phyloP scores from a whole-genome alignment of 2,329 filamentous ascomycete genomes.

The Pseudonectria buxi region DNA sequence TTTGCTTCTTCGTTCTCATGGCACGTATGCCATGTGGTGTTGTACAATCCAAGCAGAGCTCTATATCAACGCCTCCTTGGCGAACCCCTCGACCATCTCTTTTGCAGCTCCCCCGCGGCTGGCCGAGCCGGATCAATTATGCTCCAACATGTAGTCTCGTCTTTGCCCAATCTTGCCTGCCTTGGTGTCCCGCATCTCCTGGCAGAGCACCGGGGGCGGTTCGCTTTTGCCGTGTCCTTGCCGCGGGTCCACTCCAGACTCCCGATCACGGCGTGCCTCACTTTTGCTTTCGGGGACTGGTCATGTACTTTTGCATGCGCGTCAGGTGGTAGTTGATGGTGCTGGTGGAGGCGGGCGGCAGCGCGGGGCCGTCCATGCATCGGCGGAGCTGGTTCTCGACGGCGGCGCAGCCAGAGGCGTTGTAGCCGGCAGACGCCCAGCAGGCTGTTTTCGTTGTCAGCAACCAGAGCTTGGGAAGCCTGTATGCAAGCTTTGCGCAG shows the following conservation, averaged over 20 bases:
- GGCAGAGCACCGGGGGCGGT: no score
- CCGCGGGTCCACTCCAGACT: no score
- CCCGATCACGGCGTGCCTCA: constrained; percentile 8
- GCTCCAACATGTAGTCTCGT: no score
- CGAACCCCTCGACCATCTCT: constrained; percentile 4
- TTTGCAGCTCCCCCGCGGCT: neutral
- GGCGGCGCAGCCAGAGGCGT: constrained; percentile 49
- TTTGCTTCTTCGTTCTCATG: constrained; percentile 7
- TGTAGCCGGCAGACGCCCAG: constrained; percentile 75
- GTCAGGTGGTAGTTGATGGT: constrained; percentile 91
- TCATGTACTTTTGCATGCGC: constrained; percentile 68
- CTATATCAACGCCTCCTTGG: constrained; percentile 16
- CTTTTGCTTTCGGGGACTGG: constrained; percentile 31
- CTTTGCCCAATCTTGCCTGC: no score
- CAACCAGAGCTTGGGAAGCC: neutral
- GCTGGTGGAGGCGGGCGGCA: constrained; percentile 45
- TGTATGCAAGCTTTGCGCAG: no score
- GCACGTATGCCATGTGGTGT: constrained; percentile 8
- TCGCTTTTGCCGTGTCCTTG: no score
- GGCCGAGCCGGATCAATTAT: no score
- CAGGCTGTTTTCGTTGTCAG: constrained; percentile 49
- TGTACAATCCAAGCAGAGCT: constrained; percentile 18
- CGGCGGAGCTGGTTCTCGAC: constrained; percentile 54
- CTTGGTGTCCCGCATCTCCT: no score
- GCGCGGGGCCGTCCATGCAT: constrained; percentile 75